phyloP scores from a whole-genome alignment of 2,329 filamentous ascomycete species.

The Epichloe hybrida region DNA sequence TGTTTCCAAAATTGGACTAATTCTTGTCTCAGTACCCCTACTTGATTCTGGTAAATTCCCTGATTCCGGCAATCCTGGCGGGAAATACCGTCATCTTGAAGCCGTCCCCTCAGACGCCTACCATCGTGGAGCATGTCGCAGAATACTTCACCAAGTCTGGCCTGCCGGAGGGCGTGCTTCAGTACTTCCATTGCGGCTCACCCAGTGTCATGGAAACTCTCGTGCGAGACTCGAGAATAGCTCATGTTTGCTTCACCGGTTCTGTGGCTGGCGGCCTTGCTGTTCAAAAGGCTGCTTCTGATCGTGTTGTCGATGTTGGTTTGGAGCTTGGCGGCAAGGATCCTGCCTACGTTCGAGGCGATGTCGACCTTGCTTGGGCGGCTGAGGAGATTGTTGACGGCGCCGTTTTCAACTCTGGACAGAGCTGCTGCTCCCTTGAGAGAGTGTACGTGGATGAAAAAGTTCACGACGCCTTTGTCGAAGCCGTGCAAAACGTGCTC shows the following conservation, averaged over 20 bases:
- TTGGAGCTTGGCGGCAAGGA: constrained; percentile 93
- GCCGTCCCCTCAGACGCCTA: constrained; percentile 89
- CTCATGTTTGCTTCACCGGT: constrained; percentile 83
- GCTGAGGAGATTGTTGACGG: constrained; percentile 92
- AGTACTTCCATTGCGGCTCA: constrained; percentile 84
- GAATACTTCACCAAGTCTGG: constrained; percentile 69
- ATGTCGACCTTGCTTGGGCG: constrained; percentile 82
- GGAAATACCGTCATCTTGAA: constrained; percentile 91
- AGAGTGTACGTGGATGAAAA: constrained; percentile 79
- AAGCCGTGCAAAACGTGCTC: constrained; percentile 67
- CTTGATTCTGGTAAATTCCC: constrained; percentile 80
- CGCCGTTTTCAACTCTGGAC: constrained; percentile 95
- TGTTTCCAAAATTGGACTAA: not conserved
- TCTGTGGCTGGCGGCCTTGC: constrained; percentile 79
- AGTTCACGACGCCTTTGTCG: constrained; percentile 72
- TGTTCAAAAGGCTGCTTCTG: constrained; percentile 72
- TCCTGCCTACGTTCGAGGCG: constrained; percentile 73
- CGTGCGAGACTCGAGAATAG: constrained; percentile 61
- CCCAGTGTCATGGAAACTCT: constrained; percentile 63
- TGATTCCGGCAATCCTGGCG: constrained; percentile 80
- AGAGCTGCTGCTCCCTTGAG: constrained; percentile 91
- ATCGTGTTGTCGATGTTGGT: constrained; percentile 73
- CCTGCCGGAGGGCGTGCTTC: constrained; percentile 69
- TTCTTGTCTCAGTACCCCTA: constrained; percentile 64
- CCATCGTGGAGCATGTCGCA: constrained; percentile 72